Conservation (phyloP, 441 rosid genomes). For the Gossypium gossypioides region DNA sequence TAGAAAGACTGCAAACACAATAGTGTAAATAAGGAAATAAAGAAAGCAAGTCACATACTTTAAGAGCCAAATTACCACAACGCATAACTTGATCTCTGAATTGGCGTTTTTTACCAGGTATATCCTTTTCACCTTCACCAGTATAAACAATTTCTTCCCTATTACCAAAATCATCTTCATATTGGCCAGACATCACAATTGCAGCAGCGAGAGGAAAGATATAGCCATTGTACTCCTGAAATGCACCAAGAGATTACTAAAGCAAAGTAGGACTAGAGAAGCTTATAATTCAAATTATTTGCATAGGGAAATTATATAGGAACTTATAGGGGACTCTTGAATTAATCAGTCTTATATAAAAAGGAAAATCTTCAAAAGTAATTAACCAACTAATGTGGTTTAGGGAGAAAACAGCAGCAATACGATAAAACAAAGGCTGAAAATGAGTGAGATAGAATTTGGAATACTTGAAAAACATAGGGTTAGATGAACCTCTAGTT, state of each 20-base stretch:
- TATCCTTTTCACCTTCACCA: slow-evolving; percentile 34
- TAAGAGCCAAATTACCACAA: slow-evolving; percentile 41
- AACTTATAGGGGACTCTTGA: background rate
- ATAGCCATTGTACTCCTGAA: slow-evolving; percentile 15
- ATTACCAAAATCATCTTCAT: slow-evolving; percentile 31
- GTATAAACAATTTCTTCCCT: slow-evolving; percentile 32
- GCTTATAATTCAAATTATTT: background rate
- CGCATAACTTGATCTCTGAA: slow-evolving; percentile 27
- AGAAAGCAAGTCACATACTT: slow-evolving; percentile 27
- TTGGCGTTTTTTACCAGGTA: slow-evolving; percentile 23
- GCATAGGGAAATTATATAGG: background rate
- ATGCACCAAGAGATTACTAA: slow-evolving; percentile 16
- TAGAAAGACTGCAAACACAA: background rate
- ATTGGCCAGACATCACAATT: slow-evolving; percentile 29
- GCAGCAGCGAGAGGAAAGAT: slow-evolving; percentile 30
- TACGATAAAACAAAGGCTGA: background rate
- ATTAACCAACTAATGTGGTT: background rate
- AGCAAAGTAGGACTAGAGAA: background rate
- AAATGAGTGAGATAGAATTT: background rate
- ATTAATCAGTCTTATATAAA: background rate
- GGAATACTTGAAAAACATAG: background rate
- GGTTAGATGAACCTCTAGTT: background rate
- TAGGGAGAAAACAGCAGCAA: background rate
- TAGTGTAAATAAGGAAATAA: background rate
- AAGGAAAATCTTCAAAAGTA: background rate